Conservation (phyloP, 257 asterid genomes). For the Paulownia fortunei region DNA sequence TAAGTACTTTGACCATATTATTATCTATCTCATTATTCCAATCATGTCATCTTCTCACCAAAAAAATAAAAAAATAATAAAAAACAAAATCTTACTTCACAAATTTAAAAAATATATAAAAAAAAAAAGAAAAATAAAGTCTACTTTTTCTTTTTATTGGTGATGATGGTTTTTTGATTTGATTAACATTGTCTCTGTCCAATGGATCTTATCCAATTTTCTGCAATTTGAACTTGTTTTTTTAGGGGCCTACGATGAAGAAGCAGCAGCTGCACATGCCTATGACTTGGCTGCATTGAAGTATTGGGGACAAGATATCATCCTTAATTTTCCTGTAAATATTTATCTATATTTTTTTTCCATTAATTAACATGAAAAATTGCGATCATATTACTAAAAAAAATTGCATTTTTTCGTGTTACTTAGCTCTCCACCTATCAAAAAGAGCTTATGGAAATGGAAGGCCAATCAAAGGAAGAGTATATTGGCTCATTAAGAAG, state of each 20-base stretch:
- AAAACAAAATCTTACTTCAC: neutral
- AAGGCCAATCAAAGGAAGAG: constrained; percentile 68
- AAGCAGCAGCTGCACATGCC: constrained; percentile 87
- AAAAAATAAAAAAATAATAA: neutral
- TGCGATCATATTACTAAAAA: neutral
- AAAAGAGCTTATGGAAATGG: constrained; percentile 71
- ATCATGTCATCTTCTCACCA: neutral
- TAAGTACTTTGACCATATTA: constrained; percentile 41
- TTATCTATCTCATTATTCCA: neutral
- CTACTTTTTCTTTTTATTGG: neutral
- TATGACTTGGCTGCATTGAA: constrained; percentile 87
- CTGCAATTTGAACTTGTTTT: neutral
- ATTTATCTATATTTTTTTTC: neutral
- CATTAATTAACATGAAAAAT: neutral
- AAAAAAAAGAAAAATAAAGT: neutral
- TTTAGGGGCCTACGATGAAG: constrained; percentile 81
- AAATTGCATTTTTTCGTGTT: neutral
- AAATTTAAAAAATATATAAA: neutral
- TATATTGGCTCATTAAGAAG: constrained; percentile 80
- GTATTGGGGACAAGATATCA: constrained; percentile 80
- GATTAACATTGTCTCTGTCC: neutral
- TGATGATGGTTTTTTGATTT: neutral
- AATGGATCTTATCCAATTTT: constrained; percentile 34
- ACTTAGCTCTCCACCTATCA: constrained; percentile 49
- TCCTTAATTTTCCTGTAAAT: constrained; percentile 77